Base-by-base conservation (phyloP, 1,284 basidiomycete genomes). In the Cryptococcus sp. region DNA sequence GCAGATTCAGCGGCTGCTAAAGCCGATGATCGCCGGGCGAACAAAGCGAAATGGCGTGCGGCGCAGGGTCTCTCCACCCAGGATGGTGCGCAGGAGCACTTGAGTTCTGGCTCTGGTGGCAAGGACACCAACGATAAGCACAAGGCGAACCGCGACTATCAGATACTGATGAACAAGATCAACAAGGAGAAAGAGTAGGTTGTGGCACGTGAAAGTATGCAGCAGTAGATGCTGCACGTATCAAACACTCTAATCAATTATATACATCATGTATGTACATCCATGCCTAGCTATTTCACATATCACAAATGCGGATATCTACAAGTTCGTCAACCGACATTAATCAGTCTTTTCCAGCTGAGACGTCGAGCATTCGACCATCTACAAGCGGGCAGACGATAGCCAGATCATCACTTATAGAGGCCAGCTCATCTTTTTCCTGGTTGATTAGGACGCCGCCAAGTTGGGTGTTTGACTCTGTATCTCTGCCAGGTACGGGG, bases 41-140 rank as follows among this genome's bases (percentile, higher is more conserved):
- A 84, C 55, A 93, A 90, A 76, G 88, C 89, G 50, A 89, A 88
- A 70, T 84, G 83, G 78, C 80, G 84, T 65, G 86, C 85, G 50
- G 84, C 83, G 60, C 75, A 80, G 55, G 80, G 80, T 20, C 59
- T 80, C 7, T 57, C 69, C 1, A 47, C 60, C 31, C 77, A 78
- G 58, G 77, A 76, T 11, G 74, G 73, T 22, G 66, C 59, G 2
- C 67, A 68, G 20, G 66, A 57, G 19, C 31, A 51, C 42, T 49
- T 58, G 59, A 48, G 42, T 57, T 47, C 54, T 22, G 53, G 38
- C 22, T 42, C 49, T 41, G 56, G 66, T 42, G 62, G 61, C 58
- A 64, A 59, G 54, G 64, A 71, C 20, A 57, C 58, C 56, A 65
- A 64, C 20, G 77, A 78, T 19, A 74, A 74, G 61, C 69, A 73